Conservation (phyloP, 176 grass and related monocot species). For the Dactylis glomerata region DNA sequence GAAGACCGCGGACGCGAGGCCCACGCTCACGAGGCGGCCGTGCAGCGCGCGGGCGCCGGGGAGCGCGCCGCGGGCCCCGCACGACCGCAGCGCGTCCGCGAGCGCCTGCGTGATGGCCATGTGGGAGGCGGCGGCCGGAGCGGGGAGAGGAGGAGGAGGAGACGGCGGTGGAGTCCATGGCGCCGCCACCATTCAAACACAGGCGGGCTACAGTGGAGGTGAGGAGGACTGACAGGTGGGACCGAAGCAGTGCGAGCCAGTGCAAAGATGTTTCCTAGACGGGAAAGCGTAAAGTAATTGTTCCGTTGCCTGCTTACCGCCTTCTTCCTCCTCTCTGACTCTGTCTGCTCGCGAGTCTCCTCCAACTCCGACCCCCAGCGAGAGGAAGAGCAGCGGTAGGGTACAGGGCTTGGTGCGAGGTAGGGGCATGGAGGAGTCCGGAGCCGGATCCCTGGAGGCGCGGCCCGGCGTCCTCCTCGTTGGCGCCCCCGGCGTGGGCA, state of each 20-base stretch:
- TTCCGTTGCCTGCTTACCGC: not conserved
- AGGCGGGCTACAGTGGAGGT: not conserved
- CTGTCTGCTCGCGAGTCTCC: slow-evolving; percentile 12
- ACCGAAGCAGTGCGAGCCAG: not conserved
- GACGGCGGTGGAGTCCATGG: slow-evolving; percentile 59
- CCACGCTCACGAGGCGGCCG: slow-evolving; percentile 63
- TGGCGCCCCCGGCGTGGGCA: slow-evolving; percentile 76
- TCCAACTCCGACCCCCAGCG: not conserved
- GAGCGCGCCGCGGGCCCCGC: slow-evolving; percentile 32
- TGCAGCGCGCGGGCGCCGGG: slow-evolving; percentile 59
- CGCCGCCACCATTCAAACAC: slow-evolving; percentile 78
- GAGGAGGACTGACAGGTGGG: slow-evolving; percentile 15
- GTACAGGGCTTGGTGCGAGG: slow-evolving; percentile 20
- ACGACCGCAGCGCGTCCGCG: slow-evolving; percentile 54
- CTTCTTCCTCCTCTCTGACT: slow-evolving; percentile 4
- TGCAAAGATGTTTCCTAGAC: not conserved
- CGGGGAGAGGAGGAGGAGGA: slow-evolving; percentile 6
- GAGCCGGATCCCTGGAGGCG: slow-evolving; percentile 57
- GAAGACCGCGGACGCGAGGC: slow-evolving; percentile 73
- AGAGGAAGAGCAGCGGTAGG: slow-evolving; percentile 12
- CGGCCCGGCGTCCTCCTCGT: slow-evolving; percentile 72
- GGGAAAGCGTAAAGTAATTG: not conserved
- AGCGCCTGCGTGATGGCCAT: slow-evolving; percentile 78
- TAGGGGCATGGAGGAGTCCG: slow-evolving; percentile 34
- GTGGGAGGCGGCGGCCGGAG: slow-evolving; percentile 35